Evolutionary conservation across 192 early-diverging fungal species (phyloP), one percentile per base, ranked within the genome.

Genomic region (Chytriomyces sp.): DNA sequence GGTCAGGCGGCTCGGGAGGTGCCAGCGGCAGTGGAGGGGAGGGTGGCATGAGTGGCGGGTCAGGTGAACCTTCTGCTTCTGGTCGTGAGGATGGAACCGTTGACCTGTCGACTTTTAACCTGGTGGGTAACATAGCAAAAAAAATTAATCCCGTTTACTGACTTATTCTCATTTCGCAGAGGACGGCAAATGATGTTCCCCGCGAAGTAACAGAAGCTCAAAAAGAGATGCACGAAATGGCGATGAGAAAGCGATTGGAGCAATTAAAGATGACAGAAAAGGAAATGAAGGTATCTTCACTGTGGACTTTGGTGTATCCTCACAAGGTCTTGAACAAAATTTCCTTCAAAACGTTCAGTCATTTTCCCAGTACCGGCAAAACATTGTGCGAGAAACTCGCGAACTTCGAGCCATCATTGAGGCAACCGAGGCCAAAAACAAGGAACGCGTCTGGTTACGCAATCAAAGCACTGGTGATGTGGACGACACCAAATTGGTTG

Each of bases 381-480:
- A 77, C 90, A 90, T 94, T 6, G 81, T 85, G 20, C 87, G 87
- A 18, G 91, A 93, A 77, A 86, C 94, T 48, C 86, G 89, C 20
- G 90, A 93, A 76, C 82, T 94, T 0, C 88, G 91, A 50, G 91
- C 92, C 2, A 90, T 93, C n/a, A 72, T 94, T 10, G 92, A 93
- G 75, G 85, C 89, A 26, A 89, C 90, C 46, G 91, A 93, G 69
- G 89, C 91, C 57, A 93, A 91, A 79, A 89, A 93, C 49, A 93
- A 93, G 76, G 93, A 95, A 70, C 89, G 93, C 9, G 89, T 92
- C 11, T 95, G 93, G 93, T 82, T 95, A 20, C 88, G 90, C 67
- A 93, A 92, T 77, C 92, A 94, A 76, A 89, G 86, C 35, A 89
- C 91, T 16, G 93, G 93, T 24, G 93, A 94, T 68, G 67, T 94